A percentile compares a stretch with the other conserved stretches of the same genome.
These are phyloP conservation scores for Rhizoctonia solani DNA, from an alignment of 1,284 basidiomycete genomes.

Conservation along the genomic window DNA sequence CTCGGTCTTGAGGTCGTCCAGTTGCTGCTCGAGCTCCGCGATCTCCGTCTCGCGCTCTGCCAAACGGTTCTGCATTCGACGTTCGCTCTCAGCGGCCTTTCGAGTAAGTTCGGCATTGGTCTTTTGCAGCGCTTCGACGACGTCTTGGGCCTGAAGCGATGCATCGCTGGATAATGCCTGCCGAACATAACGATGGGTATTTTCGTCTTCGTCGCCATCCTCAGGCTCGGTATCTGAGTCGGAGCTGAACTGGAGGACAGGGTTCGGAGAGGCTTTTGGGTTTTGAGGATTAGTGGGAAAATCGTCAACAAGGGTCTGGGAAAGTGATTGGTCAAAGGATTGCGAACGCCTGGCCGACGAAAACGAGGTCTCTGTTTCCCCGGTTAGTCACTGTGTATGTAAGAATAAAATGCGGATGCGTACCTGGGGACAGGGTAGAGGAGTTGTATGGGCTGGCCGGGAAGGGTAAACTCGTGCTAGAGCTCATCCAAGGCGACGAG, in stretches of 20 bases:
- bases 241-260: slow-evolving; percentile 31
- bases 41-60: slow-evolving; percentile 75
- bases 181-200: slow-evolving; percentile 51
- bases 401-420: neutral
- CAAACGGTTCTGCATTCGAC: slow-evolving; percentile 64
- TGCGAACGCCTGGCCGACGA: slow-evolving; percentile 31
- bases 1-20: slow-evolving; percentile 76
- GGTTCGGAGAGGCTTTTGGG: slow-evolving; percentile 1
- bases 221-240: slow-evolving; percentile 42
- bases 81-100: slow-evolving; percentile 73
- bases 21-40: slow-evolving; percentile 68
- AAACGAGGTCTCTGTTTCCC: slow-evolving; percentile 23
- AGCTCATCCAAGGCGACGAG: slow-evolving; percentile 55
- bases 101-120: slow-evolving; percentile 72
- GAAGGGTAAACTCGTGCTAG: slow-evolving; percentile 41
- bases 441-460: slow-evolving; percentile 41
- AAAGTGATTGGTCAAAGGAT: slow-evolving; percentile 29
- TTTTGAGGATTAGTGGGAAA: neutral
- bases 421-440: slow-evolving; percentile 21
- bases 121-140: slow-evolving; percentile 67
- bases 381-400: neutral
- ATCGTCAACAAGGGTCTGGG: slow-evolving; percentile 21
- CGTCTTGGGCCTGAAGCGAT: slow-evolving; percentile 58
- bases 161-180: slow-evolving; percentile 62
- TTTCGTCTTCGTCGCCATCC: slow-evolving; percentile 44